Evolutionary conservation across 768 basidiomycete species (phyloP), one percentile per base, ranked within the genome.

Genomic region (Kwoniella botswanensis): DNA sequence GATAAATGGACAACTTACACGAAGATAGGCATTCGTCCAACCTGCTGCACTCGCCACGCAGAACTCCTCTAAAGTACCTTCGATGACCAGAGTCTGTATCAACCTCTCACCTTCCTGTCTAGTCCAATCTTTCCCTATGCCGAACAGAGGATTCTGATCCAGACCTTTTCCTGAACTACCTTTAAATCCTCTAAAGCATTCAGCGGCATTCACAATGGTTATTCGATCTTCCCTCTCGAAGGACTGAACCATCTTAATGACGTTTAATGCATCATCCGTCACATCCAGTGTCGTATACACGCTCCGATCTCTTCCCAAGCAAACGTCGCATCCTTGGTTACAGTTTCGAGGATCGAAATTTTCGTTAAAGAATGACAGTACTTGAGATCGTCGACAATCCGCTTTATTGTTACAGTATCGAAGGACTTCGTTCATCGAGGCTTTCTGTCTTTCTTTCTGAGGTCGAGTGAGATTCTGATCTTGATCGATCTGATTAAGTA

Each of bases 321-420:
- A 99, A 72, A 93, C 94, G 82, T 98, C 92, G 82, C 97, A 99
- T 4, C 87, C 86, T 52, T 86, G 85, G 46, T 87, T 82, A 79
- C 97, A 99, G 17, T 88, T 74, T 26, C 80, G 84, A 42, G 87
- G 85, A 70, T 90, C 87, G 83, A 98, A 98, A 10, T 85, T 85
- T 81, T 99, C 93, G 71, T 89, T 89, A 76, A 97, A 98, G 82
- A 93, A 92, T n/a, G 88, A 87, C 18, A 99, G 88, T n/a, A 98
- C 86, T 75, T 93, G 92, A 5, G 88, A 86, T 2, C 97, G 90
- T 15, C 97, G 90, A 78, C 97, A 99, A 74, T 92, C 91, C 29
- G 90, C 88, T 61, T 88, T 87, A 82, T 97, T 93, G 68, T 84
- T 80, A 82, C 93, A 94, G 84, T 90, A 99, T 68, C 88, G 85